These are phyloP conservation scores for Ceratocystis huliohia DNA, from an alignment of 2,329 filamentous ascomycete genomes.

Conservation along the genomic window DNA sequence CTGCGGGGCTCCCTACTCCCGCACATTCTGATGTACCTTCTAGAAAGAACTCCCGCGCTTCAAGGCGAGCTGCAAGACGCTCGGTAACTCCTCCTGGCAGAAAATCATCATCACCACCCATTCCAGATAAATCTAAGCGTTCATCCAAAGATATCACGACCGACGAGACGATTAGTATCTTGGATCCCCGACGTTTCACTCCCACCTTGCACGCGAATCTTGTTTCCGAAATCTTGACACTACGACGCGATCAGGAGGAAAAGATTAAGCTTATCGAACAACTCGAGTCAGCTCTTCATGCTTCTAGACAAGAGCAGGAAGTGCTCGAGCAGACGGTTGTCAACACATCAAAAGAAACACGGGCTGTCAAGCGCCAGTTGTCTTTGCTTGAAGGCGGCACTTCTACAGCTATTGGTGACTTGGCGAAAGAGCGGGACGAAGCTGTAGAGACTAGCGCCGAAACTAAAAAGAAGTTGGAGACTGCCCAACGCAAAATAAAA, in stretches of 20 bases:
- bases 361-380: conserved; percentile 72
- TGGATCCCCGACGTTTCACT: conserved; percentile 87
- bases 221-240: conserved; percentile 80
- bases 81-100: conserved; percentile 50
- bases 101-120: conserved; percentile 44
- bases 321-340: conserved; percentile 49
- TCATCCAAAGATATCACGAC: conserved; percentile 45
- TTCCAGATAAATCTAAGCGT: conserved; percentile 36
- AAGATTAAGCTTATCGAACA: conserved; percentile 78
- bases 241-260: conserved; percentile 81
- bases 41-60: conserved; percentile 56
- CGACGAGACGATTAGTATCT: conserved; percentile 58
- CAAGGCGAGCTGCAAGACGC: conserved; percentile 45
- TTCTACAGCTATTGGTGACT: conserved; percentile 68
- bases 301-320: conserved; percentile 62
- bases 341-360: conserved; percentile 58
- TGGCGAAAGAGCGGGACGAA: conserved; percentile 76
- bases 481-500: conserved; percentile 62
- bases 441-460: conserved; percentile 62
- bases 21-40: conserved; percentile 19
- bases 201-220: conserved; percentile 88
- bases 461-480: conserved; percentile 62
- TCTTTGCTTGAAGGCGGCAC: conserved; percentile 79
- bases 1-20: conserved; percentile 54
- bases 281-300: conserved; percentile 62